Conservation (phyloP, 202 grass and related monocot genomes). For the Panicum virgatum region DNA sequence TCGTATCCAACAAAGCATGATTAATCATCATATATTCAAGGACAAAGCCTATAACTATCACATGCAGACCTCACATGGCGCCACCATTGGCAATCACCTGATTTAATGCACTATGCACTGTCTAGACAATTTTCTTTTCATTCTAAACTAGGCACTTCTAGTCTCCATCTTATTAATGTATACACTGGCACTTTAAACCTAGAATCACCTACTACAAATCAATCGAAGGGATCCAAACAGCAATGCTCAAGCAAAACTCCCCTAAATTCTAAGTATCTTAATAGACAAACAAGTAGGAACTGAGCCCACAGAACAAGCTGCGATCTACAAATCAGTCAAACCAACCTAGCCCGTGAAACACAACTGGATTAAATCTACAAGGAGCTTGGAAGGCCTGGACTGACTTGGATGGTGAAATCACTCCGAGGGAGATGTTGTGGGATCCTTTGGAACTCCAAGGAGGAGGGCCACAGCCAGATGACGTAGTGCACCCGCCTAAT, state of each 20-base stretch:
- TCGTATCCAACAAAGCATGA: background rate
- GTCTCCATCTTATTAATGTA: background rate
- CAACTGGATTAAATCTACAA: background rate
- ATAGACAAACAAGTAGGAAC: background rate
- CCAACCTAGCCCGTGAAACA: background rate
- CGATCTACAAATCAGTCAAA: slow-evolving; percentile 3
- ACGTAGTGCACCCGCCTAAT: too few relatives aligned
- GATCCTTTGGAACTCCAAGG: too few relatives aligned
- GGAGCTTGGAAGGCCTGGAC: background rate
- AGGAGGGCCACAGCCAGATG: too few relatives aligned
- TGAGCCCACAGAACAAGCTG: background rate
- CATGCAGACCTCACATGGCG: background rate
- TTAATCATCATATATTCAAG: background rate
- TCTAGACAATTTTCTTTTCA: background rate
- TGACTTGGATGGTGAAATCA: too few relatives aligned
- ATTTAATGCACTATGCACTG: too few relatives aligned
- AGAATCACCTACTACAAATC: background rate
- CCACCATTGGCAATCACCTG: background rate
- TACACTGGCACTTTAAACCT: background rate
- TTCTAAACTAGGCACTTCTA: background rate
- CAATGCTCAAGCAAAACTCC: slow-evolving; percentile 10
- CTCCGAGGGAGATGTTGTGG: too few relatives aligned
- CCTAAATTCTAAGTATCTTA: slow-evolving; percentile 4
- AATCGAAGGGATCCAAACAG: background rate
- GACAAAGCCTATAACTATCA: background rate